Evolutionary conservation across 1,284 basidiomycete genomes (phyloP).

Genomic region (Waitea zeae): DNA sequence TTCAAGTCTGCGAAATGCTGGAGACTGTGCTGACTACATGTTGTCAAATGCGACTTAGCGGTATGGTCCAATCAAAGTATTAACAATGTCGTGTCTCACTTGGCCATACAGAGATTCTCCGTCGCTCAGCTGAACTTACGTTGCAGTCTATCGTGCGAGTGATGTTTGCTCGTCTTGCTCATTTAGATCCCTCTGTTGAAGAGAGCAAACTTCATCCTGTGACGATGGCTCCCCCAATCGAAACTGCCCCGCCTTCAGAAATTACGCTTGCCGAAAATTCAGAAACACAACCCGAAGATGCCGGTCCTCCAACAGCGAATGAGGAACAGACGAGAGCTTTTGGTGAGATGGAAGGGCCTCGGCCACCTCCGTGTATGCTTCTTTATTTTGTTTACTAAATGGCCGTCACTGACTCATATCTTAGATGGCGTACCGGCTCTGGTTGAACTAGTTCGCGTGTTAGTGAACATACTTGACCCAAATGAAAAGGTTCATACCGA

Average conservation of each 20-base stretch:
- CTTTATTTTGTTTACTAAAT: no score
- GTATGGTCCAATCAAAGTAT: constrained; percentile 20
- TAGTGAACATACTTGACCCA: constrained; percentile 91
- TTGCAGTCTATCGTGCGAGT: constrained; percentile 80
- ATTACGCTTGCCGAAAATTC: no score
- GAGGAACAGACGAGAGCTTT: not conserved
- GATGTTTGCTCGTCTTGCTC: constrained; percentile 62
- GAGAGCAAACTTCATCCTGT: constrained; percentile 41
- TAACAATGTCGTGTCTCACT: not conserved
- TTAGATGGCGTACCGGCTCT: constrained; percentile 86
- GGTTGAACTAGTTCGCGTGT: constrained; percentile 82
- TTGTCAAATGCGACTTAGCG: constrained; percentile 90
- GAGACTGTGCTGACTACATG: constrained; percentile 96
- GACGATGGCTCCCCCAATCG: constrained; percentile 39
- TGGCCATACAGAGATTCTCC: constrained; percentile 53
- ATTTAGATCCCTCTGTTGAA: constrained; percentile 46
- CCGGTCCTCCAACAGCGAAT: no score
- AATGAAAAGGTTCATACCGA: constrained; percentile 92
- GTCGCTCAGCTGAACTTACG: constrained; percentile 86
- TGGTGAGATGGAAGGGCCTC: not conserved
- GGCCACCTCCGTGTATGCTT: not conserved
- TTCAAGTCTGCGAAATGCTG: constrained; percentile 95
- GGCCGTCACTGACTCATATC: constrained; percentile 2
- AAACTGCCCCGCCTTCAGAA: no score
- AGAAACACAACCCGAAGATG: no score